These are phyloP conservation scores for Climacium dendroides DNA, from an alignment of 225 moss, liverwort and hornwort species.

Conservation along the genomic window DNA sequence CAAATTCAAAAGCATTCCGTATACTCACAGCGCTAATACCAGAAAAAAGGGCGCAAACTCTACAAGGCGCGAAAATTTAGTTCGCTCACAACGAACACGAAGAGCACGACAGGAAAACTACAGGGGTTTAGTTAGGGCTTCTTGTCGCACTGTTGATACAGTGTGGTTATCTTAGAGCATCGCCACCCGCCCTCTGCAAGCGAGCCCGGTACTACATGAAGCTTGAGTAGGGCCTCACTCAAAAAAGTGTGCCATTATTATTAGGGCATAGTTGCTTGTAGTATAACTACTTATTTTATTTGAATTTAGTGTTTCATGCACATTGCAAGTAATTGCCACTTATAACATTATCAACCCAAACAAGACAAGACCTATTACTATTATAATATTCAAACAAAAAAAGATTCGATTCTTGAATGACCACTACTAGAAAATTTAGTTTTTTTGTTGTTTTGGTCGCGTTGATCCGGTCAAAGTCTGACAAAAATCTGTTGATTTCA, in stretches of 20 bases:
- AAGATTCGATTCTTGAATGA: no score
- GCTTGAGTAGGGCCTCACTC: rapidly evolving
- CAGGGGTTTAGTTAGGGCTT: neutral
- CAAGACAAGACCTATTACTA: no score
- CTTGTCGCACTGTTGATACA: neutral
- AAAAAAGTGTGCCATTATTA: neutral
- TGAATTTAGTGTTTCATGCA: neutral
- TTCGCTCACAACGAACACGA: neutral
- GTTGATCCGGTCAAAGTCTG: no score
- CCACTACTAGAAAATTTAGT: no score
- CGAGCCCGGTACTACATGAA: neutral
- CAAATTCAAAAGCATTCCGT: neutral
- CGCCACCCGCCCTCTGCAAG: neutral
- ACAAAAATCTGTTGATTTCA: no score
- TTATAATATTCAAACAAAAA: no score
- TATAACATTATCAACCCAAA: no score
- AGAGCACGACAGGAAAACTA: no score
- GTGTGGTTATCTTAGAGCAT: neutral
- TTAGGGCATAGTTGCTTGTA: no score
- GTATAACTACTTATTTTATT: no score
- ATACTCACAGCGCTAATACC: neutral
- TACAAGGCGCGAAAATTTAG: neutral
- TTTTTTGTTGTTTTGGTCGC: no score
- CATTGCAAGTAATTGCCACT: neutral
- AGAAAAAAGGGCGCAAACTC: neutral